A percentile compares a stretch with the other conserved stretches of the same genome.
phyloP scores from a whole-genome alignment of 306 rosid species.

The Vicia faba region DNA sequence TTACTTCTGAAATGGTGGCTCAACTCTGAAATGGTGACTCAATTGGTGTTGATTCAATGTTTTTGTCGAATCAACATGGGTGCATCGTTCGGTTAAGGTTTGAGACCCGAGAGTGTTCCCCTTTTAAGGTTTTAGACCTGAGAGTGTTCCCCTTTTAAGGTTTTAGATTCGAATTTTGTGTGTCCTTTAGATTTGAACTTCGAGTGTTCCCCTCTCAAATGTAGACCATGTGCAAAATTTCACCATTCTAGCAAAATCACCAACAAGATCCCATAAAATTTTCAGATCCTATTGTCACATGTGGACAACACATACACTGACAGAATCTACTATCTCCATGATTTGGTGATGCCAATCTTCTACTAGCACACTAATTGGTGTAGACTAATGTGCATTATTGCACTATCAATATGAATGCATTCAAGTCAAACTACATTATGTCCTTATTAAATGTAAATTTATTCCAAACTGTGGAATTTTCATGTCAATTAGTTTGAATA shows the following conservation, averaged over 20 bases:
- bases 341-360: neutral
- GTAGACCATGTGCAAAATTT: neutral
- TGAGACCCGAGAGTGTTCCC: too few relatives aligned
- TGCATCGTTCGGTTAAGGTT: too few relatives aligned
- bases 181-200: too few relatives aligned
- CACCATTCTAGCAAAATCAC: neutral
- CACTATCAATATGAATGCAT: neutral
- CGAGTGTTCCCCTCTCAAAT: neutral
- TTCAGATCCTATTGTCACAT: neutral
- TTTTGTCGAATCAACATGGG: neutral
- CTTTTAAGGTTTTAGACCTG: too few relatives aligned
- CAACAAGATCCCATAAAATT: neutral
- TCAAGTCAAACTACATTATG: neutral
- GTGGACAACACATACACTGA: conserved; percentile 5
- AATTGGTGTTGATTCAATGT: too few relatives aligned
- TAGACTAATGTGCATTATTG: conserved; percentile 14
- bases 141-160: too few relatives aligned
- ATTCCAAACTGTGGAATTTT: neutral
- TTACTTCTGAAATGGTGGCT: neutral
- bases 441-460: neutral
- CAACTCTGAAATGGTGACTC: neutral
- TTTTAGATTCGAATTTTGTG: too few relatives aligned
- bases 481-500: neutral
- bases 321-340: neutral
- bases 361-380: neutral